Evolutionary conservation across 225 moss, liverwort and hornwort species (phyloP).

Genomic region (Straminergon stramineum): DNA sequence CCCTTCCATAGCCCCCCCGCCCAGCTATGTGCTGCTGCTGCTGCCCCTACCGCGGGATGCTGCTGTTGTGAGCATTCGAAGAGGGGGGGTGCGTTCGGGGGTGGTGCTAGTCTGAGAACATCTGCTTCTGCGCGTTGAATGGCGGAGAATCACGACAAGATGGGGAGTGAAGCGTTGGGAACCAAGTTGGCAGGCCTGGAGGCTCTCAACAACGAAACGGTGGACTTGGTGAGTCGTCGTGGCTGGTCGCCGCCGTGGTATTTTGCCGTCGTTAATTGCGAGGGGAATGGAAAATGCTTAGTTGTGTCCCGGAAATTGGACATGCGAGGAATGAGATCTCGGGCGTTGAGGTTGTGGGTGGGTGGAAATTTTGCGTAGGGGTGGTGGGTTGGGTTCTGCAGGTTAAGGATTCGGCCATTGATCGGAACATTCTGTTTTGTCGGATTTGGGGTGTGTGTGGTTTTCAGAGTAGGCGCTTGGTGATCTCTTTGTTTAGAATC

Average conservation of each 20-base stretch:
- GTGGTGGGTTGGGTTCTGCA: neutral
- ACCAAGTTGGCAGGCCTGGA: conserved; percentile 23
- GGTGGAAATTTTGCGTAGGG: neutral
- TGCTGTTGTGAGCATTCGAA: neutral
- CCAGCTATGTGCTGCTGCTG: neutral
- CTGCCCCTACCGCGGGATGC: neutral
- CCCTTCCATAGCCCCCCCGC: neutral
- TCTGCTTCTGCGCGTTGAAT: neutral
- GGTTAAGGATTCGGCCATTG: neutral
- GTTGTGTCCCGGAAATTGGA: neutral
- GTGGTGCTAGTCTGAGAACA: neutral
- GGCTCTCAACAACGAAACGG: conserved; percentile 34
- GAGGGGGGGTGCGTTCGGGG: neutral
- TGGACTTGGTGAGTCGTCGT: conserved; percentile 23
- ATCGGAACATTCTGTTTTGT: neutral
- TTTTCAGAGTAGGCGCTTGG: neutral
- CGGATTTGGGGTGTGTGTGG: neutral
- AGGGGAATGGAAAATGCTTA: neutral
- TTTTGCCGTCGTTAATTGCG: neutral
- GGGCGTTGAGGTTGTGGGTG: neutral
- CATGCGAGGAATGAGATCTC: neutral
- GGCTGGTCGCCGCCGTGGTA: too few species aligned
- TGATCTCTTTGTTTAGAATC: neutral
- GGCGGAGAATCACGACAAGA: conserved; percentile 16
- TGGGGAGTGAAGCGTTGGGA: neutral